Conservation (phyloP, 1,284 basidiomycete species). For the Leccinum ambiguum region DNA sequence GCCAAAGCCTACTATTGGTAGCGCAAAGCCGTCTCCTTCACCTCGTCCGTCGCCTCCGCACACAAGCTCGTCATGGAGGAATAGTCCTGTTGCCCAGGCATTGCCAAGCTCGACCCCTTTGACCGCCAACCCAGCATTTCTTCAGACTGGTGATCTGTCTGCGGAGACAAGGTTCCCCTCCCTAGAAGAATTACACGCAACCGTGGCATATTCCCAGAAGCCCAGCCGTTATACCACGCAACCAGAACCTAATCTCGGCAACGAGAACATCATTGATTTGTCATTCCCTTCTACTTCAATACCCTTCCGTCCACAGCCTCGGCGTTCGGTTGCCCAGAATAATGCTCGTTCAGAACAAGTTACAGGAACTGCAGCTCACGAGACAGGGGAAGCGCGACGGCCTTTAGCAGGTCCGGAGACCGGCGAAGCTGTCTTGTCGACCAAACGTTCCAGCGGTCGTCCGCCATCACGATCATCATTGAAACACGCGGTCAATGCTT, state of each 20-base stretch:
- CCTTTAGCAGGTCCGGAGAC: conserved; percentile 11
- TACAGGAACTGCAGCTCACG: conserved; percentile 56
- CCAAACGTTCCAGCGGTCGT: conserved; percentile 27
- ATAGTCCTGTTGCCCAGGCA: conserved; percentile 16
- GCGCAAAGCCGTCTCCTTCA: conserved; percentile 41
- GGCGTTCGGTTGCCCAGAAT: conserved; percentile 18
- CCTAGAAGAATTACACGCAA: conserved; percentile 72
- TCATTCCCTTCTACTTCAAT: conserved; percentile 25
- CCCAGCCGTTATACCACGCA: conserved; percentile 20
- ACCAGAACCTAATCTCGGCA: conserved; percentile 15
- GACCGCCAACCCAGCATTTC: conserved; percentile 17
- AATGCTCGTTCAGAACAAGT: conserved; percentile 50
- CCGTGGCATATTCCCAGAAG: conserved; percentile 39
- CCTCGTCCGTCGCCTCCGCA: conserved; percentile 41
- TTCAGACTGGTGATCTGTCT: conserved; percentile 41
- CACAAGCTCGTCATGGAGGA: conserved; percentile 21
- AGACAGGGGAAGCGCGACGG: conserved; percentile 28
- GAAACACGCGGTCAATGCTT: conserved; percentile 17
- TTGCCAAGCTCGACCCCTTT: conserved; percentile 23
- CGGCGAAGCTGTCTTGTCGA: conserved; percentile 16
- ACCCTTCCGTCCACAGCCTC: conserved; percentile 20
- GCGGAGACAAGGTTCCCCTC: conserved; percentile 75
- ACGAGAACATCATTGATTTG: conserved; percentile 22
- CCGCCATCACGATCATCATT: conserved; percentile 29
- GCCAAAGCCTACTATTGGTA: conserved; percentile 32